phyloP scores from a whole-genome alignment of 164 flowering plant genomes.

The Macadamia tetraphylla region DNA sequence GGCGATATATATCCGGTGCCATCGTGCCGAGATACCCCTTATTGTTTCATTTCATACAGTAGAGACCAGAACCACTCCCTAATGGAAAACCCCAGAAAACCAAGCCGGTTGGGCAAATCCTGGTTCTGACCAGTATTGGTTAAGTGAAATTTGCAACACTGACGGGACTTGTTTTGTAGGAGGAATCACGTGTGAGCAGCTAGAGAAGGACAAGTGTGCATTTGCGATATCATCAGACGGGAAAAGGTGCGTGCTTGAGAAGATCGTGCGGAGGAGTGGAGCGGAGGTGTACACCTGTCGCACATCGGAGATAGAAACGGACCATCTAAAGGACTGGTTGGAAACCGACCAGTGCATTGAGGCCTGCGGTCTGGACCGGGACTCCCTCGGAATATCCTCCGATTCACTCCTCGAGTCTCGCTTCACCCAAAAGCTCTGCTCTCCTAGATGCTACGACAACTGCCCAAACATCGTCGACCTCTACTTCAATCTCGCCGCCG shows the following conservation, averaged over 20 bases:
- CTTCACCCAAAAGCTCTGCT: neutral
- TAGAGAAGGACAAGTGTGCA: neutral
- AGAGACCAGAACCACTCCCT: no score
- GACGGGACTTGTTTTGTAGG: neutral
- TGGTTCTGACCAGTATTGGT: no score
- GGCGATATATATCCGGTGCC: no score
- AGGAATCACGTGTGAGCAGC: neutral
- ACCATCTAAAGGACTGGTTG: neutral
- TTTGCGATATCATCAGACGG: neutral
- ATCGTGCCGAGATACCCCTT: no score
- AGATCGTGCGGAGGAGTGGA: neutral
- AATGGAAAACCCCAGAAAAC: no score
- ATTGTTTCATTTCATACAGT: no score
- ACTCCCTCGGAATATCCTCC: neutral
- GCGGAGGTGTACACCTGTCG: neutral
- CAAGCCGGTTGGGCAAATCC: no score
- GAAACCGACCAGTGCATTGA: neutral
- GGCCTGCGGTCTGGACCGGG: neutral
- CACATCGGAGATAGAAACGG: neutral
- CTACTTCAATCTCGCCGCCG: neutral
- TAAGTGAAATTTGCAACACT: no score
- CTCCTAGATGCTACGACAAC: neutral
- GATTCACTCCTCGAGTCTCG: neutral
- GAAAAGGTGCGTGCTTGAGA: neutral
- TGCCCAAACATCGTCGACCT: neutral